Conservation (phyloP, 352 stramenopile species). For the Pythium oligandrum region DNA sequence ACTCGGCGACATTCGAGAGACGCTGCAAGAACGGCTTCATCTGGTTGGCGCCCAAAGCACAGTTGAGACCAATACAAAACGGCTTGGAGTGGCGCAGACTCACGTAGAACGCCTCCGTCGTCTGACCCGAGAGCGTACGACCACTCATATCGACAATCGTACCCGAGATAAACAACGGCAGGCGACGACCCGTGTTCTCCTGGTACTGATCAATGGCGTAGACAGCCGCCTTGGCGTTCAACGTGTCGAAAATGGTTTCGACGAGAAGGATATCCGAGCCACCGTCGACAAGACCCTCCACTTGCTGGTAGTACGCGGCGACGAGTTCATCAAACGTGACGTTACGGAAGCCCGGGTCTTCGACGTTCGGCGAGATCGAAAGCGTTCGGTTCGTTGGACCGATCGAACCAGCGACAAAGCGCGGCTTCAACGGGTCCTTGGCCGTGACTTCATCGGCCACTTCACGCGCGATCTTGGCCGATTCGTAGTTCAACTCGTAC, state of each 20-base stretch:
- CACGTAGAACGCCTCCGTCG: conserved; percentile 95
- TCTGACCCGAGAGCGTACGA: conserved; percentile 95
- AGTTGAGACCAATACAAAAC: conserved; percentile 97
- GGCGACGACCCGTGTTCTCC: conserved; percentile 84
- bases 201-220: conserved; percentile 94
- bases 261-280: conserved; percentile 95
- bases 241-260: conserved; percentile 97
- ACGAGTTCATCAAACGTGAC: conserved; percentile 97
- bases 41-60: conserved; percentile 92
- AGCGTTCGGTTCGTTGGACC: conserved; percentile 95
- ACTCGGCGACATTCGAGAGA: conserved; percentile 90
- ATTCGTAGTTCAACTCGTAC: conserved; percentile 96
- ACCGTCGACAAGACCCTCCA: conserved; percentile 93
- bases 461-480: conserved; percentile 87
- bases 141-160: conserved; percentile 97
- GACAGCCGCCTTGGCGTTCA: conserved; percentile 96
- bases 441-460: conserved; percentile 92
- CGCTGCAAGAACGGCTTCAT: conserved; percentile 96
- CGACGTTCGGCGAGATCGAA: conserved; percentile 95
- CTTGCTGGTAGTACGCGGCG: conserved; percentile 94
- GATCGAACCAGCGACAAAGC: conserved; percentile 95
- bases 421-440: conserved; percentile 87
- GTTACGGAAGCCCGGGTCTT: conserved; percentile 92
- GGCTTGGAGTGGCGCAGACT: conserved; percentile 94
- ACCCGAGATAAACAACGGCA: conserved; percentile 96